These are phyloP conservation scores for Saturnispora zaruensis DNA, from an alignment of 805 yeast genomes.

Conservation along the genomic window DNA sequence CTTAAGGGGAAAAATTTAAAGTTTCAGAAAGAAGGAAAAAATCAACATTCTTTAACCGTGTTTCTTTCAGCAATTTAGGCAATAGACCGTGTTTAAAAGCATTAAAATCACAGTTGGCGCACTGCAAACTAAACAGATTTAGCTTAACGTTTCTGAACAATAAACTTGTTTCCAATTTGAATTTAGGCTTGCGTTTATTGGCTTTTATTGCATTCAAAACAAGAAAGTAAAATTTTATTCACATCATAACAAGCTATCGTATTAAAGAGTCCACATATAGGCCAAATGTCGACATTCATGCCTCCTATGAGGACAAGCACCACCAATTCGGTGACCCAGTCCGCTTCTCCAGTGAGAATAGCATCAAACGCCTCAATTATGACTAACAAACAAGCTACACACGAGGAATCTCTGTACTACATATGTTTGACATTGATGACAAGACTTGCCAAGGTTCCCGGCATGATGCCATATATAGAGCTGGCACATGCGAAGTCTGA, in stretches of 20 bases:
- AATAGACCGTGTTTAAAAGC: background rate
- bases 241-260: background rate
- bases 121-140: background rate
- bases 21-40: background rate
- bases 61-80: background rate
- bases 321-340: background rate
- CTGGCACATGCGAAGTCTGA: constrained; percentile 62
- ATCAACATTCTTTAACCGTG: background rate
- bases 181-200: background rate
- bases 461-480: constrained; percentile 57
- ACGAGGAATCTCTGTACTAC: constrained; percentile 61
- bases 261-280: background rate
- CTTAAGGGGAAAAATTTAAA: background rate
- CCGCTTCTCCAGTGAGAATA: constrained; percentile 21
- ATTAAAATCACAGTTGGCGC: background rate
- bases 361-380: constrained; percentile 41
- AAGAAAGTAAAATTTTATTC: background rate
- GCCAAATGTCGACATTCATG: background rate
- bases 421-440: constrained; percentile 50
- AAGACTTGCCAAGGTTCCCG: constrained; percentile 51
- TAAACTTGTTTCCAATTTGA: background rate
- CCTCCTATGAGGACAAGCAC: background rate
- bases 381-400: constrained; percentile 56
- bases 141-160: background rate
- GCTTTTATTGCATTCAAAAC: background rate